These are phyloP conservation scores for Hypoxylon sp. DNA, from an alignment of 2,329 filamentous ascomycete genomes.

Conservation along the genomic window DNA sequence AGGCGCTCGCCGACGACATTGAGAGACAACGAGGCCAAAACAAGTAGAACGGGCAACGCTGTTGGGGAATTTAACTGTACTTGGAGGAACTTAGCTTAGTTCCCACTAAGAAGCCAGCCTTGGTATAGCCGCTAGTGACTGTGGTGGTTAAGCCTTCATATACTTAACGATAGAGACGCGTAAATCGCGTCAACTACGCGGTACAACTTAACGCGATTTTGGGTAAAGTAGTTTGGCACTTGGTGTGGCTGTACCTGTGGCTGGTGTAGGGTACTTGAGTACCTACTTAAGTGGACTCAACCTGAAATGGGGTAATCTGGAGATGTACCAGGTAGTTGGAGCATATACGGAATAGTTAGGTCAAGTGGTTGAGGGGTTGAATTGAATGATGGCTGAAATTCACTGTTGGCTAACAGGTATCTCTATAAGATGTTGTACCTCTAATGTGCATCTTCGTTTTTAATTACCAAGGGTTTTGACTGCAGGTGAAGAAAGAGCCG, in stretches of 20 bases:
- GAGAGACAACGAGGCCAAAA: background rate
- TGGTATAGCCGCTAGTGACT: background rate
- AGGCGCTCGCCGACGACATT: slow-evolving; percentile 45
- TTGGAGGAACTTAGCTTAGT: background rate
- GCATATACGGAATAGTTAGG: no score
- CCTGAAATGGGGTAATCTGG: no score
- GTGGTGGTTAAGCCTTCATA: background rate
- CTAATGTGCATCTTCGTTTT: background rate
- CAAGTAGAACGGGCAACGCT: background rate
- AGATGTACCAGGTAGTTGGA: no score
- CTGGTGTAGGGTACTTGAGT: background rate
- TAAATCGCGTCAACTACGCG: background rate
- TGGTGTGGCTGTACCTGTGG: background rate
- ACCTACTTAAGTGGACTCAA: background rate
- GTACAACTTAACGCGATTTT: background rate
- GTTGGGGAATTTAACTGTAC: background rate
- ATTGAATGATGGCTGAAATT: background rate
- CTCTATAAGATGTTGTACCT: background rate
- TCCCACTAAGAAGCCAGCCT: background rate
- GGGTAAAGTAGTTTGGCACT: background rate
- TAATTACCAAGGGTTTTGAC: background rate
- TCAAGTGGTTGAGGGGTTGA: background rate
- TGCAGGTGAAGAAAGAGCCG: background rate
- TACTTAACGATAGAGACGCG: background rate
- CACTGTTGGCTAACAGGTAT: background rate